phyloP scores from a whole-genome alignment of 495 filamentous ascomycete genomes.

The Bacidia rubella region DNA sequence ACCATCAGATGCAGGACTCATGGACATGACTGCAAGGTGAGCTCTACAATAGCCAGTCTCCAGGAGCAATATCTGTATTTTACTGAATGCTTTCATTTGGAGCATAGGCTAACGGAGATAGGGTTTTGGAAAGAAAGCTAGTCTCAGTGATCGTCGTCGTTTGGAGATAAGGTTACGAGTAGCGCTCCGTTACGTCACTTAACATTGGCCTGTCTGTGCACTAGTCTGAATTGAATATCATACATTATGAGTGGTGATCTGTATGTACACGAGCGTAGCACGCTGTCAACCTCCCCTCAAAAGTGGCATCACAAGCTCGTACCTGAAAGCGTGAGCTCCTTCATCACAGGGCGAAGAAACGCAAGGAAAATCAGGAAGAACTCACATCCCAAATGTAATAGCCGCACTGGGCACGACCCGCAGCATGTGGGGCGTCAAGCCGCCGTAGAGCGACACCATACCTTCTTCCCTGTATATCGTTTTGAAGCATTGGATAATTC shows the following conservation, averaged over 20 bases:
- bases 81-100: too few relatives aligned
- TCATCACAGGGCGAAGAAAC: not conserved
- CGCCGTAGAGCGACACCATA: conserved; percentile 41
- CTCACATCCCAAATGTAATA: conserved; percentile 83
- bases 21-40: not conserved
- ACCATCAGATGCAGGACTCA: not conserved
- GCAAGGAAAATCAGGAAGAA: not conserved
- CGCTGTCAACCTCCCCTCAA: conserved; percentile 2
- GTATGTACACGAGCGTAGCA: not conserved
- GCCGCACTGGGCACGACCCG: conserved; percentile 68
- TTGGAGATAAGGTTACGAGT: too few relatives aligned
- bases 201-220: too few relatives aligned
- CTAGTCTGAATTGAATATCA: not conserved
- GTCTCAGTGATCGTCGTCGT: too few relatives aligned
- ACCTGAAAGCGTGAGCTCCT: conserved; percentile 18
- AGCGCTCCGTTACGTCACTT: too few relatives aligned
- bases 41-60: not conserved
- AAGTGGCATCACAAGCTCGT: conserved; percentile 58
- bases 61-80: not conserved
- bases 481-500: conserved; percentile 40
- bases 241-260: not conserved
- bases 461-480: conserved; percentile 43
- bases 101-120: too few relatives aligned
- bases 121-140: too few relatives aligned
- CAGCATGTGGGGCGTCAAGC: conserved; percentile 44